Evolutionary conservation across 257 asterid species (phyloP).

Genomic region (Linderniella brevidens): DNA sequence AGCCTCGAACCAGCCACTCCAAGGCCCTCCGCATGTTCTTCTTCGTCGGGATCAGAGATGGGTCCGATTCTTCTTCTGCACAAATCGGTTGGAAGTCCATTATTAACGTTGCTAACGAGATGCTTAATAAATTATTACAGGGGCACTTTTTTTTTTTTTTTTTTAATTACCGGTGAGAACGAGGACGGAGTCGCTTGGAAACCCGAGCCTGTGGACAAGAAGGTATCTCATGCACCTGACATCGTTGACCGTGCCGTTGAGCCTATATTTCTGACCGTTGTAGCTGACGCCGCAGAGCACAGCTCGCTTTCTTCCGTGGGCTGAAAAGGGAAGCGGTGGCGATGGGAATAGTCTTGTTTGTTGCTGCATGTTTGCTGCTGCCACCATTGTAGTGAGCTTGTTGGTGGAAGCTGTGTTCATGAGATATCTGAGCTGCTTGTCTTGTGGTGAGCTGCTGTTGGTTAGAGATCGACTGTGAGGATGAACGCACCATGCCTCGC

Average conservation of each 20-base stretch:
- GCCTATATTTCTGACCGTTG: constrained; percentile 30
- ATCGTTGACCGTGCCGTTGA: constrained; percentile 44
- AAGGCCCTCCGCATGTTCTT: constrained; percentile 35
- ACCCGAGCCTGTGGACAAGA: constrained; percentile 27
- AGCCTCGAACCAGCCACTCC: constrained; percentile 44
- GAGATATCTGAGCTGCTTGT: constrained; percentile 13
- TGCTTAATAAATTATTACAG: not conserved
- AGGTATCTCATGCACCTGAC: constrained; percentile 32
- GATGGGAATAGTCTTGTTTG: constrained; percentile 7
- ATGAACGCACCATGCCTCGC: constrained; percentile 11
- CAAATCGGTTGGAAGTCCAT: not conserved
- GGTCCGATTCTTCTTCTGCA: constrained; percentile 34
- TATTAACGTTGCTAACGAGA: not conserved
- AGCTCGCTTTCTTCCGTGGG: constrained; percentile 37
- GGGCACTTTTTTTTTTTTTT: too few relatives aligned
- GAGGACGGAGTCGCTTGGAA: constrained; percentile 41
- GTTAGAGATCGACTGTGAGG: constrained; percentile 17
- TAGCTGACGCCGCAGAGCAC: constrained; percentile 52
- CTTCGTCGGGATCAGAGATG: constrained; percentile 31
- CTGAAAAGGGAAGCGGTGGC: constrained; percentile 17
- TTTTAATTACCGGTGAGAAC: constrained; percentile 61
- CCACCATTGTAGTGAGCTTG: constrained; percentile 9
- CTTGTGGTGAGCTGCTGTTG: constrained; percentile 9
- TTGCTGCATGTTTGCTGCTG: constrained; percentile 10
- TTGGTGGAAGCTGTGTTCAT: constrained; percentile 14